A percentile compares a stretch with the other conserved stretches of the same genome.
phyloP scores from a whole-genome alignment of 345 rosid species.

The Zanthoxylum bungeanum region DNA sequence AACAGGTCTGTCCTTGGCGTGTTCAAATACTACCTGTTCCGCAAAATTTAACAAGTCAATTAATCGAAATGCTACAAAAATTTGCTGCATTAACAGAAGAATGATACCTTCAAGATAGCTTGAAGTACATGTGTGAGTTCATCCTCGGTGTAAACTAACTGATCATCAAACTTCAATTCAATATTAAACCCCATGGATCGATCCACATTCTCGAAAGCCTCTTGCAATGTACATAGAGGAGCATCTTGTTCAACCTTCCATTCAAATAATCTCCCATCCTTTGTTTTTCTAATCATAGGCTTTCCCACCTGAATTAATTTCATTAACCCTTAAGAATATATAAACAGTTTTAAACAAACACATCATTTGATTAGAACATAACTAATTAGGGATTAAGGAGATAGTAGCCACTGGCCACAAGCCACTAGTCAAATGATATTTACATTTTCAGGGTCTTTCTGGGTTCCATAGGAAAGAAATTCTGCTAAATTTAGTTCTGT shows the following conservation, averaged over 20 bases:
- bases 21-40: slow-evolving; percentile 44
- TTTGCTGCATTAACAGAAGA: not conserved
- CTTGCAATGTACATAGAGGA: slow-evolving; percentile 55
- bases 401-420: not conserved
- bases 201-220: slow-evolving; percentile 45
- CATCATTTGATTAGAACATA: not conserved
- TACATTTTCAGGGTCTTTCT: slow-evolving; percentile 30
- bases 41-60: not conserved
- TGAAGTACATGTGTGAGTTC: slow-evolving; percentile 39
- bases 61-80: not conserved
- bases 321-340: not conserved
- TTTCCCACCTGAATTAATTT: slow-evolving; percentile 43
- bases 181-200: slow-evolving; percentile 53
- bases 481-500: slow-evolving; percentile 49
- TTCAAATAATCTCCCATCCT: slow-evolving; percentile 54
- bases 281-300: slow-evolving; percentile 45
- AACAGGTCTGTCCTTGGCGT: slow-evolving; percentile 38
- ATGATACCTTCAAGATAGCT: slow-evolving; percentile 36
- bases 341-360: not conserved
- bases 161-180: slow-evolving; percentile 72
- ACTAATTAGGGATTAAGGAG: not conserved
- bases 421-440: not conserved
- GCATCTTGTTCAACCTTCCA: slow-evolving; percentile 62
- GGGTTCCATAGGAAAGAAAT: slow-evolving; percentile 56
- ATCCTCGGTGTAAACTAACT: slow-evolving; percentile 40